Base-by-base conservation (phyloP, 345 rosid species). In the Dovyalis caffra region DNA sequence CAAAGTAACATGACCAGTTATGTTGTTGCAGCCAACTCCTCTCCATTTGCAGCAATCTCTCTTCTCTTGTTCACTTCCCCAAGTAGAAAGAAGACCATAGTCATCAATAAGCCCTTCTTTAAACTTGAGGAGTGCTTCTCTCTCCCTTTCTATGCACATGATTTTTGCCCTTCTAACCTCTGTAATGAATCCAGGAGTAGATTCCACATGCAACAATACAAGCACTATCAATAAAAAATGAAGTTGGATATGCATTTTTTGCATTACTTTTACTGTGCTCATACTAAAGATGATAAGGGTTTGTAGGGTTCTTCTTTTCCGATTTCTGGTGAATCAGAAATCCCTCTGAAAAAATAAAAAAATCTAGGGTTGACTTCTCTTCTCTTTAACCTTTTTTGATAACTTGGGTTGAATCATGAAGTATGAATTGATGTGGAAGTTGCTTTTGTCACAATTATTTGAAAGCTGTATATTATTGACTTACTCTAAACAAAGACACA, bases 41-140 rank as follows among this genome's bases (percentile, higher is more conserved):
- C 29, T 64, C 84, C 86, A 80, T 26, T 64, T 40, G 76, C 85
- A 79, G 29, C 78, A 79, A 32, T 83, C 78, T 63, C 64, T 71
- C 34, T 60, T 71, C 14, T 56, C 29, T 15, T 72, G 80, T 43
- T 77, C 65, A 15, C 3, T 31, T 14, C 79, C 75, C 83, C 78
- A 83, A 2, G 83, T 79, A 35, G 85, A 82, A 32, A 82, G 70
- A n/a, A 21, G 67, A 12, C 37, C 69, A 33, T 53, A 58, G 0
- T 74, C 64, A 68, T 79, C 86, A 2, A 45, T 31, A 9, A 83
- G 75, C 61, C 62, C 72, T 40, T 71, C 56, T 64, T 74, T 83
- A 43, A 80, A 35, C 11, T 26, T 10, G 26, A 83, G 77, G 4
- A 80, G 81, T 21, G 83, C 79, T 67, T 34, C 74, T 32, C 76